Evolutionary conservation across 192 early-diverging fungal genomes (phyloP).

Genomic region (Backusella morwellensis): DNA sequence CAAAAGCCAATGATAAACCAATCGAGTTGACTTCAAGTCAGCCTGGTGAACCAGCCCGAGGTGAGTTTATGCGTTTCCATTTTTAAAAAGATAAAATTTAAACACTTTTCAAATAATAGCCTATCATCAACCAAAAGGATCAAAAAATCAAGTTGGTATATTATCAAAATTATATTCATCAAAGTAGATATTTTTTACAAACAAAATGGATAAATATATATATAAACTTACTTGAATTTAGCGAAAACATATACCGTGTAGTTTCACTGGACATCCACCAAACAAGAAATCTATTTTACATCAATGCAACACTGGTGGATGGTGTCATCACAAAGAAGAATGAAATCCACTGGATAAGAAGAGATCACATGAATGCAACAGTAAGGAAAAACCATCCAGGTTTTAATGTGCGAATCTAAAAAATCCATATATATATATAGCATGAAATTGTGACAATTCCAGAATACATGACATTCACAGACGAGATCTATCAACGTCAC

Average conservation of each 20-base stretch:
- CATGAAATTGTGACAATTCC: background rate
- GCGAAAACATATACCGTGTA: slow-evolving; percentile 11
- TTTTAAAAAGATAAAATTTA: no score
- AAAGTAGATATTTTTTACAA: background rate
- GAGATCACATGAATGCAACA: background rate
- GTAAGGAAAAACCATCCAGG: background rate
- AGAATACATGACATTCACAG: slow-evolving; percentile 26
- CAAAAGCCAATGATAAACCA: background rate
- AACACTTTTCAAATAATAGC: background rate
- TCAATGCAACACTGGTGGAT: slow-evolving; percentile 9
- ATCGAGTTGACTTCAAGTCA: slow-evolving; percentile 8
- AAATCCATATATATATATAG: background rate
- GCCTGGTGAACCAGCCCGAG: slow-evolving; percentile 13
- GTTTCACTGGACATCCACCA: slow-evolving; percentile 12
- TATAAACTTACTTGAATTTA: background rate
- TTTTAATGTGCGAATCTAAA: no score
- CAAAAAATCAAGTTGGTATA: slow-evolving; percentile 10
- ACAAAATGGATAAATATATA: background rate
- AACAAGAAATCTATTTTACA: slow-evolving; percentile 3
- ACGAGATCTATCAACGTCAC: slow-evolving; percentile 19
- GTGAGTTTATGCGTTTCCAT: background rate
- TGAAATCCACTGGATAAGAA: background rate
- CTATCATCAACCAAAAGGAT: slow-evolving; percentile 15
- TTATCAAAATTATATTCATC: slow-evolving; percentile 19
- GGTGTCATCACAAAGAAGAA: background rate